Percentiles rank a stretch among this genome's conserved stretches.
These are phyloP conservation scores for Russula sp. DNA, from an alignment of 768 basidiomycete genomes.

Conservation along the genomic window DNA sequence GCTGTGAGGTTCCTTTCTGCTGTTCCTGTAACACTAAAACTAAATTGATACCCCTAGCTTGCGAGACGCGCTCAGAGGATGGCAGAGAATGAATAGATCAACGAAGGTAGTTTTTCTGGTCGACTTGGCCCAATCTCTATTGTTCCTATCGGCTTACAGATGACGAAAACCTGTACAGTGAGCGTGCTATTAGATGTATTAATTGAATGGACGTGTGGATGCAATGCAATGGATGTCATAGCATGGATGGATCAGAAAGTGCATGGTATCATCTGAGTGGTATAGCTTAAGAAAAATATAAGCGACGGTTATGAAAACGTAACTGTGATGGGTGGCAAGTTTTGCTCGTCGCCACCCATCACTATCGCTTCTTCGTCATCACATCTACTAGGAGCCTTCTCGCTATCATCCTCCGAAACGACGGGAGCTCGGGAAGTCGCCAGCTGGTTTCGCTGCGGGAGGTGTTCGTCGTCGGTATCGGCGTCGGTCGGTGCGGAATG, in stretches of 20 bases:
- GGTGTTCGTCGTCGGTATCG: slow-evolving; percentile 28
- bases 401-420: slow-evolving; percentile 27
- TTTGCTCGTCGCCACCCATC: slow-evolving; percentile 29
- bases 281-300: not conserved
- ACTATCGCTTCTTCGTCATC: slow-evolving; percentile 37
- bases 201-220: slow-evolving; percentile 20
- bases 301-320: slow-evolving; percentile 39
- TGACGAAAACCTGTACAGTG: slow-evolving; percentile 20
- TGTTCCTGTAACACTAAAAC: slow-evolving; percentile 17
- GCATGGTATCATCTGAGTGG: slow-evolving; percentile 28
- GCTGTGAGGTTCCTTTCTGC: slow-evolving; percentile 51
- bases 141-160: slow-evolving; percentile 11
- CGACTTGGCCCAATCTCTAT: not conserved
- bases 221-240: slow-evolving; percentile 19
- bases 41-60: slow-evolving; percentile 45
- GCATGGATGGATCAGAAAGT: slow-evolving; percentile 16
- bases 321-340: slow-evolving; percentile 45
- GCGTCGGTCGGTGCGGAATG: slow-evolving; percentile 26
- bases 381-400: slow-evolving; percentile 20
- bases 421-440: slow-evolving; percentile 31
- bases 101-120: not conserved
- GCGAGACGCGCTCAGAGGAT: slow-evolving; percentile 69
- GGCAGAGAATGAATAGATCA: slow-evolving; percentile 18
- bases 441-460: slow-evolving; percentile 25
- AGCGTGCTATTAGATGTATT: slow-evolving; percentile 27